Evolutionary conservation across 805 yeast species (phyloP).

Genomic region (Kluyveromyces siamensis): DNA sequence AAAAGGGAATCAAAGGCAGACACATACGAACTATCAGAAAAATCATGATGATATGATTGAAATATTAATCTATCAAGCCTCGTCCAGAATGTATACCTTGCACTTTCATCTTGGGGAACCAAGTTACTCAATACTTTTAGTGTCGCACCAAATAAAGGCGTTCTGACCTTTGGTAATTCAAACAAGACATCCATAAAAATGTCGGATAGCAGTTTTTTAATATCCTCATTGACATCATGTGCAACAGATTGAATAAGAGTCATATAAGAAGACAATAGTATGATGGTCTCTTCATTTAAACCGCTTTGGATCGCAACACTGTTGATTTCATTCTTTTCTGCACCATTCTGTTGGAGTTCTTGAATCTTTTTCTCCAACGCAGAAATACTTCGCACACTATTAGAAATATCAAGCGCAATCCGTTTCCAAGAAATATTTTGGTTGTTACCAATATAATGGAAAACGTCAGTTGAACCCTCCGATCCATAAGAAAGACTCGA

Average conservation of each 20-base stretch:
- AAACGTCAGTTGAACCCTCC: slow-evolving; percentile 42
- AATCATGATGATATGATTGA: slow-evolving; percentile 20
- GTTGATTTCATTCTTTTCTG: slow-evolving; percentile 20
- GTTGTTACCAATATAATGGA: slow-evolving; percentile 37
- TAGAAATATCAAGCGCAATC: slow-evolving; percentile 44
- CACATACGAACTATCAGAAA: slow-evolving; percentile 29
- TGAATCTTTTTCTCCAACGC: slow-evolving; percentile 23
- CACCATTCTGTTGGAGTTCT: slow-evolving; percentile 16
- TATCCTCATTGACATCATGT: slow-evolving; percentile 19
- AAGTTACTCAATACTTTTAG: slow-evolving; percentile 51
- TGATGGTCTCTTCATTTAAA: slow-evolving; percentile 70
- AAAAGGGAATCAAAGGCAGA: slow-evolving; percentile 40
- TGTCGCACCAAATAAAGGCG: slow-evolving; percentile 44
- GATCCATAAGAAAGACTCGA: slow-evolving; percentile 64
- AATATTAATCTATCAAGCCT: slow-evolving; percentile 64
- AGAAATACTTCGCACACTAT: slow-evolving; percentile 39
- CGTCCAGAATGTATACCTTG: slow-evolving; percentile 54
- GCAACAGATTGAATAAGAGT: slow-evolving; percentile 53
- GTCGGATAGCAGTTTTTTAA: slow-evolving; percentile 15
- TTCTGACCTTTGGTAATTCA: slow-evolving; percentile 36
- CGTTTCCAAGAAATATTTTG: slow-evolving; percentile 44
- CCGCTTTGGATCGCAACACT: slow-evolving; percentile 39
- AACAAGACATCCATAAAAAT: slow-evolving; percentile 32
- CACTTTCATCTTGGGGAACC: slow-evolving; percentile 35
- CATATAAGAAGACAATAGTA: slow-evolving; percentile 65